phyloP scores from a whole-genome alignment of 2,329 filamentous ascomycete species.

The Fusarium newnesense region DNA sequence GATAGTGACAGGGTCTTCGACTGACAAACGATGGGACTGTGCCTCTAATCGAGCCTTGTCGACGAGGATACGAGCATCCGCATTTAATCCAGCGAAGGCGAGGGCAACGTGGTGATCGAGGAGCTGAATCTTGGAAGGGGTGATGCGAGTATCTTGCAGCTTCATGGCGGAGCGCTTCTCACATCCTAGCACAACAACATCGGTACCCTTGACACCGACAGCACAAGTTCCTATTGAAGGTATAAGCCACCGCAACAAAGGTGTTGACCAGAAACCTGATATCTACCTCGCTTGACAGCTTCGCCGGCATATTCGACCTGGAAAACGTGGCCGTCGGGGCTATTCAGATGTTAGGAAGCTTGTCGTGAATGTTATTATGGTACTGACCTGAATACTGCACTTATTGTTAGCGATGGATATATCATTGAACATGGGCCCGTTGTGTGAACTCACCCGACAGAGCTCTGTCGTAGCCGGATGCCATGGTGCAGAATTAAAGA shows the following conservation, averaged over 20 bases:
- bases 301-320: slow-evolving; percentile 99
- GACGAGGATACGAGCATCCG: slow-evolving; percentile 96
- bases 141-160: slow-evolving; percentile 98
- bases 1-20: slow-evolving; percentile 96
- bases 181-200: slow-evolving; percentile 95
- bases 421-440: slow-evolving; percentile 44
- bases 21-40: slow-evolving; percentile 95
- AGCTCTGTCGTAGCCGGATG: slow-evolving; percentile 98
- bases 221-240: slow-evolving; percentile 83
- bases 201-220: slow-evolving; percentile 93
- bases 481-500: slow-evolving; percentile 62
- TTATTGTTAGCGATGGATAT: slow-evolving; percentile 57
- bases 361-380: not conserved
- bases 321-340: slow-evolving; percentile 99
- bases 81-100: slow-evolving; percentile 96
- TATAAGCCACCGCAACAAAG: slow-evolving; percentile 27
- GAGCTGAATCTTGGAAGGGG: slow-evolving; percentile 96
- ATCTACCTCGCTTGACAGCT: slow-evolving; percentile 93
- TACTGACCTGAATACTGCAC: slow-evolving; percentile 82
- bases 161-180: slow-evolving; percentile 99
- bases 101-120: slow-evolving; percentile 97
- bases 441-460: slow-evolving; percentile 82
- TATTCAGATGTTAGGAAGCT: slow-evolving; percentile 62
- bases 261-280: slow-evolving; percentile 10
- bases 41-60: slow-evolving; percentile 98